These are phyloP conservation scores for Yarrowia phangngaensis DNA, from an alignment of 805 yeast species.

Conservation along the genomic window DNA sequence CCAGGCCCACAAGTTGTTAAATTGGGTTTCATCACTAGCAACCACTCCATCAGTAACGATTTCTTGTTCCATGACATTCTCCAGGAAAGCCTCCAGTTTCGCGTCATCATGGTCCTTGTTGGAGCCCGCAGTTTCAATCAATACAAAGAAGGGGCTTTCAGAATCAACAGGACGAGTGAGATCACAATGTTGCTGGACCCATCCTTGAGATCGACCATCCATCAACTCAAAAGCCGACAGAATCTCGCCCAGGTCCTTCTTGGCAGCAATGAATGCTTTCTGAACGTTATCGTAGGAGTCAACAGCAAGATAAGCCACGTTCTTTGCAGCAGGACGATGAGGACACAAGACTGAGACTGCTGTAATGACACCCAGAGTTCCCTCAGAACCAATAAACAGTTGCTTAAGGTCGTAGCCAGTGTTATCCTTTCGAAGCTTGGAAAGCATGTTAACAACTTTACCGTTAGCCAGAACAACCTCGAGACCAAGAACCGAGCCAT, in stretches of 20 bases:
- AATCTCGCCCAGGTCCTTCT: conserved; percentile 74
- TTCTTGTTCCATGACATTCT: conserved; percentile 77
- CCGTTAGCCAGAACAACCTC: conserved; percentile 95
- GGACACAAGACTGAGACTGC: conserved; percentile 89
- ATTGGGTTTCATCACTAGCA: conserved; percentile 91
- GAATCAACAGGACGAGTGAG: conserved; percentile 73
- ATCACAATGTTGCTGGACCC: conserved; percentile 48
- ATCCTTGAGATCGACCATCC: conserved; percentile 64
- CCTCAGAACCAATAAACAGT: conserved; percentile 89
- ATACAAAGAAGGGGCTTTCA: conserved; percentile 80
- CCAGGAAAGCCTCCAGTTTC: conserved; percentile 81
- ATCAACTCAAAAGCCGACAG: conserved; percentile 91
- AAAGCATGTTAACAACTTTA: conserved; percentile 69
- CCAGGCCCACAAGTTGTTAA: conserved; percentile 86
- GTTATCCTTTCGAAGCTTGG: conserved; percentile 86
- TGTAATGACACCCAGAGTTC: conserved; percentile 85
- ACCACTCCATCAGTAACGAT: conserved; percentile 88
- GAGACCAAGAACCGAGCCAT: conserved; percentile 84
- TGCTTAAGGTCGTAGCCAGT: conserved; percentile 94
- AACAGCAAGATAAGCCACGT: conserved; percentile 84
- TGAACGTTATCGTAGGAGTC: conserved; percentile 80
- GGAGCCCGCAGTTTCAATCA: conserved; percentile 96
- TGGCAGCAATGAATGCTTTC: conserved; percentile 72
- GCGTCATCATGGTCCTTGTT: conserved; percentile 89
- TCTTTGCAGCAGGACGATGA: conserved; percentile 75